A percentile compares a stretch with the other conserved stretches of the same genome.
Conservation (phyloP, 371 early-diverging fungal genomes). For the Mortierella sp. region DNA sequence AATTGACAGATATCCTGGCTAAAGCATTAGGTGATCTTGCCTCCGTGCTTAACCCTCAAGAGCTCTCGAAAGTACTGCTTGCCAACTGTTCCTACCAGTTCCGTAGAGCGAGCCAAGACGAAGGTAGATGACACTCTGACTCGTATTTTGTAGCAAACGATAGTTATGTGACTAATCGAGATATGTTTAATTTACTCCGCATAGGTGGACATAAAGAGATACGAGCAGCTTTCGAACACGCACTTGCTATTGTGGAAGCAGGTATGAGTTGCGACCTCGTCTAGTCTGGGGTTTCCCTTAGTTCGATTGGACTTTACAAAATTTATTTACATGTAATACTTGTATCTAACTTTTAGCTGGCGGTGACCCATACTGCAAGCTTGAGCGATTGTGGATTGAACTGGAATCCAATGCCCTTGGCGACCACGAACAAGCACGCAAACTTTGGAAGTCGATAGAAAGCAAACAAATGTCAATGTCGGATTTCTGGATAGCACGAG, state of each 20-base stretch:
- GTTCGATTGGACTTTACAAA: no score
- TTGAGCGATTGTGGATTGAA: conserved; percentile 47
- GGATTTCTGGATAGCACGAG: conserved; percentile 36
- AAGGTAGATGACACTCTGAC: conserved; percentile 12
- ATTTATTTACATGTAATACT: no score
- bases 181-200: neutral
- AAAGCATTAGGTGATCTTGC: conserved; percentile 22
- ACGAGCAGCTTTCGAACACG: conserved; percentile 32
- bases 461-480: conserved; percentile 25
- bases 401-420: conserved; percentile 24
- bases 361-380: conserved; percentile 41
- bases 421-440: conserved; percentile 26
- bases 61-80: conserved; percentile 33
- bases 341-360: conserved; percentile 18
- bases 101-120: conserved; percentile 16
- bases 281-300: no score
- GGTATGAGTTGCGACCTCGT: conserved; percentile 6
- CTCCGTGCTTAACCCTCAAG: conserved; percentile 25
- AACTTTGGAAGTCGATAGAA: conserved; percentile 31
- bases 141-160: neutral
- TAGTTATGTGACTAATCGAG: neutral
- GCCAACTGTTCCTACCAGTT: conserved; percentile 24
- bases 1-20: conserved; percentile 15
- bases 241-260: conserved; percentile 20
- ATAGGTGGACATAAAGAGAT: conserved; percentile 21